A percentile compares a stretch with the other conserved stretches of the same genome.
phyloP scores from a whole-genome alignment of 306 rosid species.

The Quercus cerris region DNA sequence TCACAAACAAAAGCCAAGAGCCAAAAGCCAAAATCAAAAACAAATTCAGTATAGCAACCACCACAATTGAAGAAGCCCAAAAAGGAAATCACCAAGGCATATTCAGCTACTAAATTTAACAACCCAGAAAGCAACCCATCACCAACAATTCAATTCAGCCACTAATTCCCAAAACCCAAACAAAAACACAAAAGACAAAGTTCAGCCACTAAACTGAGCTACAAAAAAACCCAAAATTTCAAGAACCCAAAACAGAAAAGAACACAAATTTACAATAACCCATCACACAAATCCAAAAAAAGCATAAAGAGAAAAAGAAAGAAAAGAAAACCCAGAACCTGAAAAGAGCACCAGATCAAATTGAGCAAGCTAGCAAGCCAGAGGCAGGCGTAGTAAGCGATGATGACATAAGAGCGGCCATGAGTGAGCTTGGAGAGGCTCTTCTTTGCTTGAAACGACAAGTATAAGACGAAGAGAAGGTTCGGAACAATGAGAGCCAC shows the following conservation, averaged over 20 bases:
- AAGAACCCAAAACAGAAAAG: no score
- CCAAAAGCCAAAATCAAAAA: no score
- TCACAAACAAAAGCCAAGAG: no score
- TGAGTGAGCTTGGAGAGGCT: slow-evolving; percentile 45
- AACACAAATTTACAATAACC: neutral
- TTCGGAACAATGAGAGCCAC: slow-evolving; percentile 35
- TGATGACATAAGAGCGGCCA: slow-evolving; percentile 57
- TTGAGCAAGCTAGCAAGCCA: slow-evolving; percentile 62
- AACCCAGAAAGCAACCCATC: neutral
- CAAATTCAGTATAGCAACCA: neutral
- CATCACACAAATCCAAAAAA: neutral
- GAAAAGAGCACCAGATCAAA: slow-evolving; percentile 72
- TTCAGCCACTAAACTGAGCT: no score
- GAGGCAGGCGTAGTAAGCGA: slow-evolving; percentile 45
- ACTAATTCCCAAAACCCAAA: no score
- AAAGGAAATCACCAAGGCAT: neutral
- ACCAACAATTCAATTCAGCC: neutral
- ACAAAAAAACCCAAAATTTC: no score
- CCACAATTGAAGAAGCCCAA: neutral
- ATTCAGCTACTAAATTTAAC: neutral
- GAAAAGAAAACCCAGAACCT: slow-evolving; percentile 42
- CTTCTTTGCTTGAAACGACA: slow-evolving; percentile 46
- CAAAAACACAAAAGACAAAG: no score
- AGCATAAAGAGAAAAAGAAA: neutral
- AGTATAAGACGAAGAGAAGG: slow-evolving; percentile 38